phyloP scores from a whole-genome alignment of 352 stramenopile genomes.

The Globisporangium nunn region DNA sequence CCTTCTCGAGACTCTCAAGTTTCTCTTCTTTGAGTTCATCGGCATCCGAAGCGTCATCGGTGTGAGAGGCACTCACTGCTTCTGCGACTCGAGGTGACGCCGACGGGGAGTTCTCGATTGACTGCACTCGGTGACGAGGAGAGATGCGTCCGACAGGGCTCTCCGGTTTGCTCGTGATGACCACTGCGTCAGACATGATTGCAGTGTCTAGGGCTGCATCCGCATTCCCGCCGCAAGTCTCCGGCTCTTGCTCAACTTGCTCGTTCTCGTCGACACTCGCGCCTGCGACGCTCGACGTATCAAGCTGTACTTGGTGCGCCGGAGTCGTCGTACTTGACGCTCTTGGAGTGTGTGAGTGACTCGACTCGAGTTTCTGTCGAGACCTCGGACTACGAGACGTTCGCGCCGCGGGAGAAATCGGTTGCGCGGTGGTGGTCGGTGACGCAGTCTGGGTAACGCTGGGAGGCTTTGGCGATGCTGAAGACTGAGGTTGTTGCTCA shows the following conservation, averaged over 20 bases:
- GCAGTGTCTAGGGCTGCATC: neutral
- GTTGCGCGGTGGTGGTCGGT: neutral
- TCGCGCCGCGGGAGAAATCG: constrained; percentile 6
- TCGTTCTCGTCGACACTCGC: neutral
- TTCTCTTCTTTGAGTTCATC: neutral
- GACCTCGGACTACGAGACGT: constrained; percentile 6
- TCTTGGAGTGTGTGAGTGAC: constrained; percentile 1
- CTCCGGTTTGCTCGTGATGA: neutral
- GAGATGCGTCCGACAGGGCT: neutral
- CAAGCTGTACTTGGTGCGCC: neutral
- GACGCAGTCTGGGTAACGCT: neutral
- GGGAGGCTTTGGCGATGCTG: neutral
- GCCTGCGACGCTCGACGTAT: neutral
- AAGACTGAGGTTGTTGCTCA: neutral
- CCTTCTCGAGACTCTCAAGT: neutral
- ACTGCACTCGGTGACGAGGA: neutral
- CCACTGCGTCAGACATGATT: neutral
- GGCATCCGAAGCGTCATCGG: neutral
- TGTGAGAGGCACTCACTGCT: neutral
- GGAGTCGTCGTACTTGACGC: neutral
- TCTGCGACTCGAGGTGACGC: neutral
- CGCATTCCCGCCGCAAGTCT: neutral
- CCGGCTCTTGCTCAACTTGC: neutral
- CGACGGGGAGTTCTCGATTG: neutral
- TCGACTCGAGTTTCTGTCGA: constrained; percentile 9